These are phyloP conservation scores for Scheffersomyces spartinae DNA, from an alignment of 805 yeast species.

Conservation along the genomic window DNA sequence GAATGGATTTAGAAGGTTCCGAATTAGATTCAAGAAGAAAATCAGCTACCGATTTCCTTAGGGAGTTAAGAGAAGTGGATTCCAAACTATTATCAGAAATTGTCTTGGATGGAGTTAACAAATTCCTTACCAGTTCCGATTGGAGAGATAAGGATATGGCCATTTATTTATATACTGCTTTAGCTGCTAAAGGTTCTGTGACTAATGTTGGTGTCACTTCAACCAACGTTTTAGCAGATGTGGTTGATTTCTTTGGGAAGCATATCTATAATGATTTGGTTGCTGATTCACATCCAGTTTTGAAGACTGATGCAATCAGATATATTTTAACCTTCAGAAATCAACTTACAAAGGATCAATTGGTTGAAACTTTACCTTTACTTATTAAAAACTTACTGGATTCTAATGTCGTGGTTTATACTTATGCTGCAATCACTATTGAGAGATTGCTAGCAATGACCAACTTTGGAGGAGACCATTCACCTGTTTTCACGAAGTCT, in stretches of 20 bases:
- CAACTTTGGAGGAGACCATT: constrained; percentile 40
- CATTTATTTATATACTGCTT: constrained; percentile 70
- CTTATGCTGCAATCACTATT: constrained; percentile 87
- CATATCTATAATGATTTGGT: constrained; percentile 78
- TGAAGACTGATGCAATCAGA: constrained; percentile 87
- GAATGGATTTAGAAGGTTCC: constrained; percentile 91
- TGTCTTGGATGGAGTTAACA: constrained; percentile 60
- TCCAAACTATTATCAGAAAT: constrained; percentile 64
- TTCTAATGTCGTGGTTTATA: constrained; percentile 65
- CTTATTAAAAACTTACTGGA: constrained; percentile 59
- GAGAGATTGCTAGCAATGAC: constrained; percentile 80
- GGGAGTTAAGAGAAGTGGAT: constrained; percentile 73
- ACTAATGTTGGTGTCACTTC: constrained; percentile 81
- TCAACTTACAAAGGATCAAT: constrained; percentile 80
- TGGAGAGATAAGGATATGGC: constrained; percentile 90
- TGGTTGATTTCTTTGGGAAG: constrained; percentile 70
- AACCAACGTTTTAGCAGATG: constrained; percentile 75
- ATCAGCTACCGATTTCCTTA: constrained; percentile 83
- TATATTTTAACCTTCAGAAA: constrained; percentile 84
- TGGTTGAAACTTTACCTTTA: constrained; percentile 68
- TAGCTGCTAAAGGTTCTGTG: constrained; percentile 87
- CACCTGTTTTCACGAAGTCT: constrained; percentile 52
- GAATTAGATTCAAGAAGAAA: constrained; percentile 89
- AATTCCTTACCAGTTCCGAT: constrained; percentile 42
- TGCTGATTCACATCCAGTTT: constrained; percentile 54